phyloP scores from a whole-genome alignment of 208 protist species.

The Acanthamoeba castellanii region DNA sequence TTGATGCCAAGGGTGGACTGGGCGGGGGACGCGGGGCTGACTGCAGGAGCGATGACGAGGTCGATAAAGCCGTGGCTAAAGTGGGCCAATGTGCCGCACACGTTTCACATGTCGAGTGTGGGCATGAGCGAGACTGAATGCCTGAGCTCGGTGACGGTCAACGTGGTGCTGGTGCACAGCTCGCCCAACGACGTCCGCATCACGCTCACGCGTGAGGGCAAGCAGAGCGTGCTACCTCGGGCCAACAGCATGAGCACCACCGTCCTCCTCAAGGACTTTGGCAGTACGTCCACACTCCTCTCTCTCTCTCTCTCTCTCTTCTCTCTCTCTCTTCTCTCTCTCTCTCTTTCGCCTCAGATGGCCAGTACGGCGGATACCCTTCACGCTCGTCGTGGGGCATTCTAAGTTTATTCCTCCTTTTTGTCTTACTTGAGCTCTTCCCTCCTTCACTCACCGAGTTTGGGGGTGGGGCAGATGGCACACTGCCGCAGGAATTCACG shows the following conservation, averaged over 20 bases:
- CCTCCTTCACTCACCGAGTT: too few species aligned
- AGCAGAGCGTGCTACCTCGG: neutral
- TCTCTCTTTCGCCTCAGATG: too few species aligned
- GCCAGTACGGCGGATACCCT: too few species aligned
- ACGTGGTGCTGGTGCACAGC: neutral
- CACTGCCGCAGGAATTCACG: slow-evolving; percentile 20
- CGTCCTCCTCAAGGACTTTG: neutral
- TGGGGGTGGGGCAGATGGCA: too few species aligned
- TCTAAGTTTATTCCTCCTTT: too few species aligned
- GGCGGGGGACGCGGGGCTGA: too few species aligned
- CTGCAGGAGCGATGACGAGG: neutral
- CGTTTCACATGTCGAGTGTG: neutral
- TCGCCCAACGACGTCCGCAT: neutral
- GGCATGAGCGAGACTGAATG: neutral
- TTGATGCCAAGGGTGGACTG: too few species aligned
- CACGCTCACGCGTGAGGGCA: neutral
- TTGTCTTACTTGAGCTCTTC: too few species aligned
- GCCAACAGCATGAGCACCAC: slow-evolving; percentile 13
- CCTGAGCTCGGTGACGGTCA: neutral
- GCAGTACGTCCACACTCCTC: too few species aligned
- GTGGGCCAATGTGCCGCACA: neutral
- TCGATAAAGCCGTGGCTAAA: neutral
- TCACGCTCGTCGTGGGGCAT: too few species aligned
- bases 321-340: too few species aligned
- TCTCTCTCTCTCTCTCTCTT: too few species aligned